Conservation (phyloP, 2,329 filamentous ascomycete species). For the Botrytis byssoidea region DNA sequence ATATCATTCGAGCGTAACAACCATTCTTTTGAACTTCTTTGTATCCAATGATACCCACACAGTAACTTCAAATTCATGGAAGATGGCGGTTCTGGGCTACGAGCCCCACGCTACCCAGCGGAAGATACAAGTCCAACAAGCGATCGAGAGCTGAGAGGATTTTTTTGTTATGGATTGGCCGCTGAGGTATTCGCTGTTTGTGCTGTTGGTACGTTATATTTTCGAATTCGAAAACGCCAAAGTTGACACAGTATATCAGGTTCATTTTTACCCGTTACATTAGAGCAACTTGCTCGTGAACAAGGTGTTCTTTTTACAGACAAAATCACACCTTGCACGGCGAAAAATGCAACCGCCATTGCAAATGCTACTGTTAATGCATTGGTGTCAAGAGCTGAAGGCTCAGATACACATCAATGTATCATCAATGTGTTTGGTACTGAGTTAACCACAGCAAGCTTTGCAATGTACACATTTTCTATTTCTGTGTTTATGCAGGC, state of each 20-base stretch:
- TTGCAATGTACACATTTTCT: slow-evolving; percentile 98
- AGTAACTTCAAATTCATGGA: slow-evolving; percentile 25
- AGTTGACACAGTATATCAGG: slow-evolving; percentile 44
- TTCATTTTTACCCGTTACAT: slow-evolving; percentile 93
- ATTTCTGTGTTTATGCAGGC: slow-evolving; percentile 86
- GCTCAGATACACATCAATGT: slow-evolving; percentile 50
- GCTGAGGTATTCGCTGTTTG: slow-evolving; percentile 96
- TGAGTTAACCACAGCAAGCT: slow-evolving; percentile 92
- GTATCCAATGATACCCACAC: background rate
- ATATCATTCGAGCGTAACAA: background rate
- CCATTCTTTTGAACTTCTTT: no score
- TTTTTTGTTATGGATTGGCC: slow-evolving; percentile 94
- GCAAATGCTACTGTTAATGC: slow-evolving; percentile 26
- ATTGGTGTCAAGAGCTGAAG: slow-evolving; percentile 30
- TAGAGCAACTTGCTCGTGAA: slow-evolving; percentile 90
- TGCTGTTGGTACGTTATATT: slow-evolving; percentile 63
- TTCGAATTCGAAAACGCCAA: background rate
- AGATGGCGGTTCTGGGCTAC: slow-evolving; percentile 24
- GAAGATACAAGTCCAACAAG: slow-evolving; percentile 86
- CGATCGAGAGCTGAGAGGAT: slow-evolving; percentile 80
- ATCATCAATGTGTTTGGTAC: slow-evolving; percentile 76
- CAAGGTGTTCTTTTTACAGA: slow-evolving; percentile 85
- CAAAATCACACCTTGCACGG: slow-evolving; percentile 69
- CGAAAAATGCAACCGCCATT: slow-evolving; percentile 36
- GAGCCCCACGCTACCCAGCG: slow-evolving; percentile 61